Evolutionary conservation across 1,139 yeast species (phyloP).

Genomic region (Blastobotrys elegans): DNA sequence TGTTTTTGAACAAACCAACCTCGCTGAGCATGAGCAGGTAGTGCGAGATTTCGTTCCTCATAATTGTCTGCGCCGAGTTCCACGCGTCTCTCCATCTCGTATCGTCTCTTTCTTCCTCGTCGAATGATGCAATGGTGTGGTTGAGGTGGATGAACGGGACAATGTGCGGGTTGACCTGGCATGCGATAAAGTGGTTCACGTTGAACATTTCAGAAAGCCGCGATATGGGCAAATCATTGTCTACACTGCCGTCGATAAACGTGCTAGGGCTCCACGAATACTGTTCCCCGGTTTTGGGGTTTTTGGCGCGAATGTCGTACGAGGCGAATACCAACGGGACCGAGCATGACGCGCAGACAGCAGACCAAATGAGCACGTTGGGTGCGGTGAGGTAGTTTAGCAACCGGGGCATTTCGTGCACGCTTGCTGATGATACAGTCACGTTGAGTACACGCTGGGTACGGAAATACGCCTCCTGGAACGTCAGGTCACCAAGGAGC

Average conservation of each 20-base stretch:
- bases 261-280: slow-evolving; percentile 83
- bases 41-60: slow-evolving; percentile 71
- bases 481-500: slow-evolving; percentile 87
- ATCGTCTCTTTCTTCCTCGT: slow-evolving; percentile 66
- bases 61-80: slow-evolving; percentile 54
- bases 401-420: slow-evolving; percentile 43
- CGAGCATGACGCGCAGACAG: slow-evolving; percentile 95
- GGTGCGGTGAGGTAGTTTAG: slow-evolving; percentile 92
- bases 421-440: slow-evolving; percentile 75
- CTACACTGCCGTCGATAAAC: slow-evolving; percentile 94
- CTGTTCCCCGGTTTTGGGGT: slow-evolving; percentile 58
- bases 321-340: slow-evolving; percentile 89
- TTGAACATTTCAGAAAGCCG: slow-evolving; percentile 92
- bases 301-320: slow-evolving; percentile 78
- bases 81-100: slow-evolving; percentile 39
- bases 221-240: slow-evolving; percentile 86
- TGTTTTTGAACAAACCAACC: slow-evolving; percentile 67
- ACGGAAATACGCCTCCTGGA: slow-evolving; percentile 85
- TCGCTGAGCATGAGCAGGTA: slow-evolving; percentile 67
- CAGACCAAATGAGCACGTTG: slow-evolving; percentile 87
- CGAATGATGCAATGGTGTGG: slow-evolving; percentile 35
- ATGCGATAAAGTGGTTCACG: slow-evolving; percentile 93
- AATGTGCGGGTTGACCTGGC: slow-evolving; percentile 95
- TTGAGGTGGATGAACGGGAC: slow-evolving; percentile 63
- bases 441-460: slow-evolving; percentile 82